Base-by-base conservation (phyloP, 176 grass and related monocot genomes). In the Calamus simplicifolius region DNA sequence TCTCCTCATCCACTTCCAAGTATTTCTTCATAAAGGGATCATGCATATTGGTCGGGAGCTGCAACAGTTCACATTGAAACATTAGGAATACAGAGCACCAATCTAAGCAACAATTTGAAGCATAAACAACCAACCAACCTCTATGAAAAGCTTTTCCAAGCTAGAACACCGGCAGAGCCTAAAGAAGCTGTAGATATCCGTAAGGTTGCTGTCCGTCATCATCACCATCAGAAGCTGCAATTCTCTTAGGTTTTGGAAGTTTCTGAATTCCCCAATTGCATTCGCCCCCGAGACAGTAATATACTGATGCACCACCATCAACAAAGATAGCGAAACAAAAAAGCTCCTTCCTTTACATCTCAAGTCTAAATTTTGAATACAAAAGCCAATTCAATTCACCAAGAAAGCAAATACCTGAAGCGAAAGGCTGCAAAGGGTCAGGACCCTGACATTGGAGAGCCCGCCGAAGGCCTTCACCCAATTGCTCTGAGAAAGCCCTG, bases 381-480 rank as follows among this genome's bases (percentile, higher is more conserved):
- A 8, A 16, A 43, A 25, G 16, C 26, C 50, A 29, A 19, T 14
- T 66, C 3, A 38, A 17, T 31, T 23, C 18, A 29, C 51, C n/a
- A 56, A 54, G 52, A 56, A 7, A 51, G 17, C 25, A 14, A 29
- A 35, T 67, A 90, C 91, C 82, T 95, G 91, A 62, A 95, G 91
- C 4, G 82, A 77, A 70, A 89, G 85, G 77, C 83, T 90, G 76
- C 86, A 95, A 30, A 95, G 75, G 6, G 86, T 95, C 49, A 90
- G 77, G 5, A 75, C 75, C 4, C 72, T 87, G 50, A 95, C 77
- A 71, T 87, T 84, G 0, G 77, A 80, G 2, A 90, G 77, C 81
- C 21, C 16, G 80, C 67, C 3, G 66, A 70, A 3, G 79, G 28
- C 29, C 27, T 19, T 55, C 65, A 68, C 52, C 65, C 65, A 56